These are phyloP conservation scores for Neonectria sp. DNA, from an alignment of 2,329 filamentous ascomycete genomes.

Conservation along the genomic window DNA sequence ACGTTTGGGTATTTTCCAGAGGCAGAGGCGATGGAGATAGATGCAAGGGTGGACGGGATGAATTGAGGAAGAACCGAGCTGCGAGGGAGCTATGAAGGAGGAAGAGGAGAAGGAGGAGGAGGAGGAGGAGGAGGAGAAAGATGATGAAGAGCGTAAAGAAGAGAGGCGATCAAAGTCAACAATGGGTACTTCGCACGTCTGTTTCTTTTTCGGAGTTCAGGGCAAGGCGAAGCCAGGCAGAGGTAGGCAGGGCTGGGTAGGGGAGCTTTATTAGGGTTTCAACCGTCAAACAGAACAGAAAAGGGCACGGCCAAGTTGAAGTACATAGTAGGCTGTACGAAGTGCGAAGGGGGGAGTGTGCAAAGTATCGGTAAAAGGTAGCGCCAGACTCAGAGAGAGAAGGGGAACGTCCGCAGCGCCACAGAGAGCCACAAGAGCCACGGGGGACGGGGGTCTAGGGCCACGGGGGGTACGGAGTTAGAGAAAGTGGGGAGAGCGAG, in stretches of 20 bases:
- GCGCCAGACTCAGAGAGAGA: not conserved
- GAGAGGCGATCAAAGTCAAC: not conserved
- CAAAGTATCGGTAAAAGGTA: not conserved
- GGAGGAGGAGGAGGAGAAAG: not conserved
- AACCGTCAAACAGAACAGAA: constrained; percentile 9
- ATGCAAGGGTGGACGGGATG: constrained; percentile 1
- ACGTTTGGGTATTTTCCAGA: not conserved
- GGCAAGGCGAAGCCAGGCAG: not conserved
- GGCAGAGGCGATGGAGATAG: not conserved
- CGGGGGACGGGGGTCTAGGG: constrained; percentile 1
- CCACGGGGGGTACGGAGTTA: not conserved
- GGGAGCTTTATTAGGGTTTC: constrained; percentile 28
- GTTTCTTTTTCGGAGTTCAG: constrained; percentile 3
- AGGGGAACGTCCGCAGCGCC: not conserved
- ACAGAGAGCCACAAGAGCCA: constrained; percentile 1
- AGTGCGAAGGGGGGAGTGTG: not conserved
- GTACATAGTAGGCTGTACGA: not conserved
- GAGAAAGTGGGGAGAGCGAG: constrained; percentile 4
- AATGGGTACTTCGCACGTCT: not conserved
- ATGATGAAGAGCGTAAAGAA: not conserved
- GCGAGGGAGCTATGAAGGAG: constrained; percentile 2
- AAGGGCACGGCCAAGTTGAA: not conserved
- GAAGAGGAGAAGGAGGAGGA: not conserved
- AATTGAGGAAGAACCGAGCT: not conserved
- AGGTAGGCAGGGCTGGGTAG: not conserved